Evolutionary conservation across 306 rosid genomes (phyloP), one percentile per base, ranked within the genome.

Genomic region (Trichosanthes cucumerina): DNA sequence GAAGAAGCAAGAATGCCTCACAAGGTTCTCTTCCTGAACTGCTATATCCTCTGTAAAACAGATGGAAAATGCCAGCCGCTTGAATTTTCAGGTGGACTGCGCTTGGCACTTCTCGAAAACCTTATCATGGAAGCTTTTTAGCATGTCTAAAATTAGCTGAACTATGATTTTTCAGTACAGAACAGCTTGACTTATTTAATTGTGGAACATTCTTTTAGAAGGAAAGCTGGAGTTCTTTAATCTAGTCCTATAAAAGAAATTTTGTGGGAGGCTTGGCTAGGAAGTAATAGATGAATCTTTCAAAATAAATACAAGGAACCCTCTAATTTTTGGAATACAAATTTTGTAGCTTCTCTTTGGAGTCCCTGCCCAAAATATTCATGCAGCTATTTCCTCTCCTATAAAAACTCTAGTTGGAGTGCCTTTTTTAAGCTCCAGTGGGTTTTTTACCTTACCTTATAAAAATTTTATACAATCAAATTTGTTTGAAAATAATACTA

Each of bases 271-370:
- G 52, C 21, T 69, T 69, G 53, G n/a, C 75, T 41, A 69, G 34
- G 31, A 6, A 69, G 53, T 21, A 12, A 69, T 69, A 41, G 33
- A 69, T 10, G 19, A 23, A 23, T 6, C 34, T 69, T 41, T 41
- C 52, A 69, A 69, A 43, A 69, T 69, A n/a, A 69, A 41, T 12
- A 69, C 33, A 69, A 69, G 75, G 34, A 69, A 31, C 74, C 73
- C 75, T 41, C 75, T 19, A 39, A 66, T 66, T 14, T 39, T 9
- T 15, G 50, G 47, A 54, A 69, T 16, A 69, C 52, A 41, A 41
- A 5, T 43, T 58, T 39, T 69, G 53, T 14, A 69, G 31, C 75
- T 69, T 43, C 54, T 69, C 53, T 23, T 2, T 66, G 31, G 28
- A 66, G 50, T 23, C 39, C 18, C 36, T 36, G 49, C 74, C 28